Evolutionary conservation across 2,329 filamentous ascomycete species (phyloP).

Genomic region (Venturia carpophila): DNA sequence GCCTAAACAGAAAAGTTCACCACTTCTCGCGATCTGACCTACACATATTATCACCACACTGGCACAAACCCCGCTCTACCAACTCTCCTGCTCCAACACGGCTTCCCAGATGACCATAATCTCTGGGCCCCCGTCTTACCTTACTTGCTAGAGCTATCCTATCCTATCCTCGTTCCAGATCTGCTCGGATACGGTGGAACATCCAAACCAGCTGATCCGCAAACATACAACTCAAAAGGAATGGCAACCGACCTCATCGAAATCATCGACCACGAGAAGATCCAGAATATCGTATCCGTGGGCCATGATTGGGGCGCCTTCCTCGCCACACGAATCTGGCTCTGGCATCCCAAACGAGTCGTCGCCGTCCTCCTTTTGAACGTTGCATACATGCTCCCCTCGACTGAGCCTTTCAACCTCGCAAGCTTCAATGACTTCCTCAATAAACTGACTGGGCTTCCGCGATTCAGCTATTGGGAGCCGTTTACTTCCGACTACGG

Average conservation of each 20-base stretch:
- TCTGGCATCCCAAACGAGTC: slow-evolving; percentile 36
- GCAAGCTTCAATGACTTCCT: slow-evolving; percentile 29
- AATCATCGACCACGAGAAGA: slow-evolving; percentile 26
- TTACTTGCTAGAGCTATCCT: slow-evolving; percentile 33
- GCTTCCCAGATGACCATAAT: slow-evolving; percentile 42
- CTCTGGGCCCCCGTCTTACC: slow-evolving; percentile 39
- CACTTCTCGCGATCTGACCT: slow-evolving; percentile 23
- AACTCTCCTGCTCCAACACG: slow-evolving; percentile 37
- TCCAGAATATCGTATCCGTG: slow-evolving; percentile 21
- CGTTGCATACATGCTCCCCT: slow-evolving; percentile 36
- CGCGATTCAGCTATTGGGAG: slow-evolving; percentile 39
- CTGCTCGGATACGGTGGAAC: slow-evolving; percentile 34
- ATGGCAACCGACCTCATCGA: slow-evolving; percentile 26
- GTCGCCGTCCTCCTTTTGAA: slow-evolving; percentile 38
- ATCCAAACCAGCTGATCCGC: slow-evolving; percentile 27
- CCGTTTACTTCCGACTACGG: slow-evolving; percentile 38
- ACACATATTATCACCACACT: slow-evolving; percentile 26
- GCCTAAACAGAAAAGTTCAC: slow-evolving; percentile 26
- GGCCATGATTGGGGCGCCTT: slow-evolving; percentile 18
- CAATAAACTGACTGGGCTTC: slow-evolving; percentile 32
- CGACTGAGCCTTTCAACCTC: slow-evolving; percentile 30
- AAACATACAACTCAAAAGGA: slow-evolving; percentile 23
- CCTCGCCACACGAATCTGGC: slow-evolving; percentile 34
- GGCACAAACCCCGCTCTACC: slow-evolving; percentile 23
- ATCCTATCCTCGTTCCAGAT: slow-evolving; percentile 35